These are phyloP conservation scores for Lenzites betulinus DNA, from an alignment of 768 basidiomycete genomes.

Conservation along the genomic window DNA sequence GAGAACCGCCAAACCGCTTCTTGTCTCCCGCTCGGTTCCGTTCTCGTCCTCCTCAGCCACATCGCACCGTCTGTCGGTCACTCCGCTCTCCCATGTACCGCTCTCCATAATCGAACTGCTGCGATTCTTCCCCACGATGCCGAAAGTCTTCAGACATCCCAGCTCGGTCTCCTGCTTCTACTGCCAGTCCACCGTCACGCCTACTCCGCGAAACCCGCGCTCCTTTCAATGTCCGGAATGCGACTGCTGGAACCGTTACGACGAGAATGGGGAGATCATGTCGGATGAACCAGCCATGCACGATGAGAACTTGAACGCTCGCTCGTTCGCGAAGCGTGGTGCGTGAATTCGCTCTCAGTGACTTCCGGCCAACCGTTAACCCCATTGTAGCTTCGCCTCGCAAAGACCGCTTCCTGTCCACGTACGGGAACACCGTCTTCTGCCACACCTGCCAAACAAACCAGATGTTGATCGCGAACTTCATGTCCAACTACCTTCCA, in stretches of 20 bases:
- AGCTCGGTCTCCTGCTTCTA: constrained; percentile 66
- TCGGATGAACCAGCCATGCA: constrained; percentile 91
- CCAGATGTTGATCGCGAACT: constrained; percentile 82
- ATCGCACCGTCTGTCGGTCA: not conserved
- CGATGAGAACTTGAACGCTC: constrained; percentile 68
- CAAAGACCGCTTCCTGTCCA: constrained; percentile 66
- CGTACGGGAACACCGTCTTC: constrained; percentile 64
- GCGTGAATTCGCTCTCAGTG: constrained; percentile 22
- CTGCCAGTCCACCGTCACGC: constrained; percentile 53
- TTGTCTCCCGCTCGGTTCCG: not conserved
- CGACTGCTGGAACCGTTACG: constrained; percentile 74
- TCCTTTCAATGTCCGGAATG: constrained; percentile 71
- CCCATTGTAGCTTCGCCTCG: constrained; percentile 57
- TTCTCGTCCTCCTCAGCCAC: constrained; percentile 1
- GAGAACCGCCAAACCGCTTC: not conserved
- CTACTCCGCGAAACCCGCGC: constrained; percentile 48
- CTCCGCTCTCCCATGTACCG: too few species aligned
- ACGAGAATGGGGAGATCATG: constrained; percentile 70
- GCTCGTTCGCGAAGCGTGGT: constrained; percentile 77
- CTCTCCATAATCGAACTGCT: not conserved
- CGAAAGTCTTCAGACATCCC: constrained; percentile 53
- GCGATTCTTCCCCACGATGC: constrained; percentile 23
- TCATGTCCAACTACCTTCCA: constrained; percentile 89
- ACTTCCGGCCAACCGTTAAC: not conserved
- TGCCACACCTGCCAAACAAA: constrained; percentile 93